Evolutionary conservation across 768 basidiomycete species (phyloP), one percentile per base, ranked within the genome.

Genomic region (Amylocystis lapponica): DNA sequence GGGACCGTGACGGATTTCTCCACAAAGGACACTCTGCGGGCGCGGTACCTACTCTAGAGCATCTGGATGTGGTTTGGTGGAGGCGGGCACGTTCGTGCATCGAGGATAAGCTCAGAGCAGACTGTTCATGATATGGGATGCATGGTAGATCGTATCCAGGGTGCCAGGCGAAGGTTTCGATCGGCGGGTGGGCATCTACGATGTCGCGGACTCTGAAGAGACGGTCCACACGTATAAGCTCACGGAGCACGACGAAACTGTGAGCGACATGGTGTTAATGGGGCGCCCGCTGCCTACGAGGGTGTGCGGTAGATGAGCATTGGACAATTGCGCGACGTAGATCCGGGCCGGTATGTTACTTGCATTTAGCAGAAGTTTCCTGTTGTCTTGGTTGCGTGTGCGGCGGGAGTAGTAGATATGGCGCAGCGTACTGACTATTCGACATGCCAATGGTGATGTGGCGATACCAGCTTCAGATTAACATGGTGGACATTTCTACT

Each of bases 21-120:
- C 75, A 85, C 50, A 83, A 91, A 32, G 95, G 78, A 0, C 50
- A 98, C 26, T 63, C 91, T 48, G 69, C 71, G 50, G 83, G 86
- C 11, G 61, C 74, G 43, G 89, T 74, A 82, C 53, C 78, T 93
- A 13, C 73, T 91, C 14, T 75, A 81, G 45, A 89, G 89, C 9
- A 75, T 97, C 13, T 97, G 95, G 94, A 66, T 83, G 49, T 96
- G 93, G 63, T 94, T n/a, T n/a, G n/a, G 85, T 7, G 89, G 89
- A 30, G 88, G 87, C 60, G 83, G 86, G 17, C 49, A 43, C 39
- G 43, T 39, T 47, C n/a, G n/a, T n/a, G n/a, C n/a, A n/a, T n/a
- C n/a, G n/a, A n/a, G n/a, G n/a, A n/a, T 41, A 45, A 26, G 39
- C 38, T 25, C 49, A 45, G n/a, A n/a, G 37, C 43, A 10, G 39